Percentiles rank a stretch among this genome's conserved stretches.
These are phyloP conservation scores for Populus hybrid DNA, from an alignment of 441 rosid species.

Conservation along the genomic window DNA sequence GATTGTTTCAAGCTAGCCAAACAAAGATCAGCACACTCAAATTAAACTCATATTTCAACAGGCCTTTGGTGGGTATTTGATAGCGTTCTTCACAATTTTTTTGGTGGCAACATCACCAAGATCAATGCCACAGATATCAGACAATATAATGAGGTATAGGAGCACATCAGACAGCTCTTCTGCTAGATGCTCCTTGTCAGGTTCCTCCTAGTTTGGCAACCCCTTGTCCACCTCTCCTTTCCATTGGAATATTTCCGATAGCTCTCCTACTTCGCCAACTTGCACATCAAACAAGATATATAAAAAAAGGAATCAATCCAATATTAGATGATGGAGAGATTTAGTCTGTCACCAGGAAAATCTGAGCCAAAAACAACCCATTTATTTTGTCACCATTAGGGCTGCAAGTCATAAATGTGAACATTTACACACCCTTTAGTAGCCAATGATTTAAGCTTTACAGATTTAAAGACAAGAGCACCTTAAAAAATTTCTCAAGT, in stretches of 20 bases:
- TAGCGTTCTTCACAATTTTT: conserved; percentile 28
- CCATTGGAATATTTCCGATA: conserved; percentile 56
- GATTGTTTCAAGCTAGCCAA: not conserved
- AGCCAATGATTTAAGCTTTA: too few relatives aligned
- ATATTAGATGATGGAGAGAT: not conserved
- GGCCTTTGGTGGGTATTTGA: conserved; percentile 40
- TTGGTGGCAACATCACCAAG: conserved; percentile 39
- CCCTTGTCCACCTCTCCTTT: conserved; percentile 55
- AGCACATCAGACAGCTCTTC: conserved; percentile 55
- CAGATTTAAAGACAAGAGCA: too few relatives aligned
- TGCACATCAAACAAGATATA: not conserved
- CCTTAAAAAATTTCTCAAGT: too few relatives aligned
- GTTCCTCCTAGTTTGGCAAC: conserved; percentile 44
- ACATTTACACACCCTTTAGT: too few relatives aligned
- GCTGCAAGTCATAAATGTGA: too few relatives aligned
- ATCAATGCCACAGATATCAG: conserved; percentile 54
- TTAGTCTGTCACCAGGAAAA: too few relatives aligned
- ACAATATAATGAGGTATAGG: conserved; percentile 46
- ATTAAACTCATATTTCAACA: not conserved
- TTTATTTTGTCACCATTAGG: too few relatives aligned
- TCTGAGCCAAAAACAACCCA: too few relatives aligned
- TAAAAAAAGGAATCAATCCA: not conserved
- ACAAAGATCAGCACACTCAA: not conserved
- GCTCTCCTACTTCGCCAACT: conserved; percentile 53
- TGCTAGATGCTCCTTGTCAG: conserved; percentile 50